Percentiles rank a stretch among this genome's conserved stretches.
Evolutionary conservation across 257 asterid genomes (phyloP).

Genomic region (Ophiorrhiza pumila): DNA sequence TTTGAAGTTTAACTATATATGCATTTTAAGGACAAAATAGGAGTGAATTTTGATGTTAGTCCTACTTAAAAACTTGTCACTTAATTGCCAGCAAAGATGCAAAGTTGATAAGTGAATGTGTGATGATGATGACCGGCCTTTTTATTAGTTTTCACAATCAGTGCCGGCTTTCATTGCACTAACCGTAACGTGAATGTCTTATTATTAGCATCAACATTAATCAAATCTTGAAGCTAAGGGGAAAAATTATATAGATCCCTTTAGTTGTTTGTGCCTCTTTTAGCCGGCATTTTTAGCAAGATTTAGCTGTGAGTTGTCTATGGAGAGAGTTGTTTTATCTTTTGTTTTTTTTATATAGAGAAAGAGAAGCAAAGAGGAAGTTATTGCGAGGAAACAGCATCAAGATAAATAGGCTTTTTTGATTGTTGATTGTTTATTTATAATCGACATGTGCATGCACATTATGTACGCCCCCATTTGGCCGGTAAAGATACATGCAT

Average conservation of each 20-base stretch:
- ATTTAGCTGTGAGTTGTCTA: slow-evolving; percentile 35
- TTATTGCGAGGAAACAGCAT: slow-evolving; percentile 18
- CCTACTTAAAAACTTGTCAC: slow-evolving; percentile 6
- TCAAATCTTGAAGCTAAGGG: no score
- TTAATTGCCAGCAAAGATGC: slow-evolving; percentile 19
- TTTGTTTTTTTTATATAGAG: slow-evolving; percentile 11
- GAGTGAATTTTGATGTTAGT: slow-evolving; percentile 1
- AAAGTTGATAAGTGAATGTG: background rate
- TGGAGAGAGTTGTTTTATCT: slow-evolving; percentile 5
- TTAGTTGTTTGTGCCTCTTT: slow-evolving; percentile 25
- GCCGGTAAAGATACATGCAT: slow-evolving; percentile 37
- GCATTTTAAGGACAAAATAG: background rate
- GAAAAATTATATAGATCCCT: no score
- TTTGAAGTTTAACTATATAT: background rate
- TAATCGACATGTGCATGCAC: slow-evolving; percentile 59
- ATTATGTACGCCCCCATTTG: slow-evolving; percentile 38
- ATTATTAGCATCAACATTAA: slow-evolving; percentile 18
- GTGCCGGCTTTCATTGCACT: slow-evolving; percentile 38
- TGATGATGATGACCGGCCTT: slow-evolving; percentile 19
- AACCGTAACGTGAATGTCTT: slow-evolving; percentile 34
- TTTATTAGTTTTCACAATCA: background rate
- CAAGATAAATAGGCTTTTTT: slow-evolving; percentile 17
- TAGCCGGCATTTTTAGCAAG: slow-evolving; percentile 42
- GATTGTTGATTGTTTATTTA: slow-evolving; percentile 3
- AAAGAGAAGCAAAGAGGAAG: slow-evolving; percentile 10